Percentiles rank a stretch among this genome's conserved stretches.
phyloP scores from a whole-genome alignment of 2,329 filamentous ascomycete species.

The Myrmaecium sp. region DNA sequence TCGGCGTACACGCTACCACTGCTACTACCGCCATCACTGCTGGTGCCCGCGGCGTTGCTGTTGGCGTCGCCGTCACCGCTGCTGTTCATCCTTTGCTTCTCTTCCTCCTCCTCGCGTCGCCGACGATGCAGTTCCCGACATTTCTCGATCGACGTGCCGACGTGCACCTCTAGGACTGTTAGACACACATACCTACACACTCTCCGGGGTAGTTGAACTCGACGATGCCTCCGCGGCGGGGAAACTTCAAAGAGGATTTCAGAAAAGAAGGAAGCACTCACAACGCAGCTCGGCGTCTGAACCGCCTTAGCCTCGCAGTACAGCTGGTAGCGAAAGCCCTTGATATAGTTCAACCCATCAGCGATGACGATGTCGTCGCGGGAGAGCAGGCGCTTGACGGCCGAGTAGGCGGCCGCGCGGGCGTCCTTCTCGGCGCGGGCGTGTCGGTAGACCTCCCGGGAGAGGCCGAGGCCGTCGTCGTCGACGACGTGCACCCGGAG shows the following conservation, averaged over 20 bases:
- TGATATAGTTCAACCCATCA: slow-evolving; percentile 75
- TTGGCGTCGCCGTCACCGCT: no score
- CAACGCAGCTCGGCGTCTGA: slow-evolving; percentile 56
- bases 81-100: no score
- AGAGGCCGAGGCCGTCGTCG: slow-evolving; percentile 52
- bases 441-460: slow-evolving; percentile 56
- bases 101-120: no score
- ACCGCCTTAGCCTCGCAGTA: slow-evolving; percentile 72
- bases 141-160: slow-evolving; percentile 38
- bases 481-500: slow-evolving; percentile 60
- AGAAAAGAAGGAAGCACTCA: slow-evolving; percentile 22
- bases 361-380: slow-evolving; percentile 62
- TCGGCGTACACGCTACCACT: slow-evolving; percentile 32
- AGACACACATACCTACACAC: slow-evolving; percentile 9
- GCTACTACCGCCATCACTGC: slow-evolving; percentile 21
- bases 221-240: no score
- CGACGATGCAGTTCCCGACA: slow-evolving; percentile 43
- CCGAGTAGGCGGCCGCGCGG: slow-evolving; percentile 56
- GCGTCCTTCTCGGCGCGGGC: slow-evolving; percentile 72
- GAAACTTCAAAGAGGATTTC: no score
- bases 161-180: slow-evolving; percentile 32
- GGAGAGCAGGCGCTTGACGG: slow-evolving; percentile 59
- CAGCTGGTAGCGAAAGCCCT: slow-evolving; percentile 75
- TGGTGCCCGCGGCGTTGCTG: slow-evolving; percentile 29
- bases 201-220: no score